Conservation (phyloP, 192 early-diverging fungal species). For the Funneliformis geosporum region DNA sequence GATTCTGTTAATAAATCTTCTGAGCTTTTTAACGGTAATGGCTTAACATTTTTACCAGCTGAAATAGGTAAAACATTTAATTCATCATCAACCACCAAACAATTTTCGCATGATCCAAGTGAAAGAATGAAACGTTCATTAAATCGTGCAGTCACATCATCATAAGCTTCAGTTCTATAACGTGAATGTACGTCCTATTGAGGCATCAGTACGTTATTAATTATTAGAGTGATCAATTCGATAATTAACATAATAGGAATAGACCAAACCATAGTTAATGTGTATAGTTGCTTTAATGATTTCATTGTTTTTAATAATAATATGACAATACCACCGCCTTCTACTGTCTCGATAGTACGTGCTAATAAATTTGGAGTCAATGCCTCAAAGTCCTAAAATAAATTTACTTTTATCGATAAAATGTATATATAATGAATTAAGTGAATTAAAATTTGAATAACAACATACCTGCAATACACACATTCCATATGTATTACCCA, state of each 20-base stretch:
- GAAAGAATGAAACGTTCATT: conserved; percentile 98
- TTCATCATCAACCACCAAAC: conserved; percentile 96
- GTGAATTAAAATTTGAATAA: background rate
- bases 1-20: conserved; percentile 50
- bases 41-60: conserved; percentile 91
- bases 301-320: conserved; percentile 93
- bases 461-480: conserved; percentile 77
- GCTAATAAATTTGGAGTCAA: conserved; percentile 96
- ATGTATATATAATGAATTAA: conserved; percentile 20
- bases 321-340: conserved; percentile 94
- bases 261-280: conserved; percentile 87
- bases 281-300: conserved; percentile 95
- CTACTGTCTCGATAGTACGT: conserved; percentile 97
- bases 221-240: background rate
- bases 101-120: conserved; percentile 81
- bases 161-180: conserved; percentile 92
- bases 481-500: conserved; percentile 99
- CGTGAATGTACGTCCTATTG: conserved; percentile 88
- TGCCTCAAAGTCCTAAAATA: conserved; percentile 89
- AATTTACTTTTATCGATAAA: background rate
- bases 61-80: conserved; percentile 96
- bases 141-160: conserved; percentile 92
- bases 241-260: background rate
- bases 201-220: background rate
- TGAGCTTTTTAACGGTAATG: conserved; percentile 62